phyloP scores from a whole-genome alignment of 208 protist species.

The Crithidia fasciculata region DNA sequence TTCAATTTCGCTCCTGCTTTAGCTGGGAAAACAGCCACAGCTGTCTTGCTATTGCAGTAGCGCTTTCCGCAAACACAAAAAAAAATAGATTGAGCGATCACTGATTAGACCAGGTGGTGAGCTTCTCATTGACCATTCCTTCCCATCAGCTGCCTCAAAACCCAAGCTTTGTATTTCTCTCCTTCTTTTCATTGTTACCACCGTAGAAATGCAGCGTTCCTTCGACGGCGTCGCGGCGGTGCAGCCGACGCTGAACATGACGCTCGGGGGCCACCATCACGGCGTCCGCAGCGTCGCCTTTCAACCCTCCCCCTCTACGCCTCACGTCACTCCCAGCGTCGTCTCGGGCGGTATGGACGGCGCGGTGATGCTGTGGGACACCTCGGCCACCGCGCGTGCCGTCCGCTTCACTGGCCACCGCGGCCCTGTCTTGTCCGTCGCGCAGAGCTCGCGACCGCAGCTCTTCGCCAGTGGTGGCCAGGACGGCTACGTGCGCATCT shows the following conservation, averaged over 20 bases:
- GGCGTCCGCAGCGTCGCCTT: constrained; percentile 62
- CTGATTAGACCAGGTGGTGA: too few relatives aligned
- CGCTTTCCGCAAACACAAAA: too few relatives aligned
- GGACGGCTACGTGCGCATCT: constrained; percentile 88
- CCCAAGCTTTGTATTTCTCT: constrained; percentile 5
- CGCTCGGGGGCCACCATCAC: constrained; percentile 79
- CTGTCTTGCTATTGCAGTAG: too few relatives aligned
- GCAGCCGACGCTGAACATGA: constrained; percentile 64
- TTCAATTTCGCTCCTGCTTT: too few relatives aligned
- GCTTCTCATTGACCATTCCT: background rate
- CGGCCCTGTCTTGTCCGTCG: constrained; percentile 70
- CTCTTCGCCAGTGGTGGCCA: constrained; percentile 78
- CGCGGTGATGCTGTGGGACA: constrained; percentile 89
- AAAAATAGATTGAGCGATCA: too few relatives aligned
- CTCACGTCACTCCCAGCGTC: constrained; percentile 41
- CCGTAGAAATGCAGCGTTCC: background rate
- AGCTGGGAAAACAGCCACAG: too few relatives aligned
- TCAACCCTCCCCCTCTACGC: constrained; percentile 24
- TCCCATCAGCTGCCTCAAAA: background rate
- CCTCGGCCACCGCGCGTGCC: constrained; percentile 66
- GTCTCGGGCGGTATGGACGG: constrained; percentile 79
- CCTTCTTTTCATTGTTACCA: constrained; percentile 20
- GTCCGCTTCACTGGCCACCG: constrained; percentile 82
- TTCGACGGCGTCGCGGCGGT: background rate
- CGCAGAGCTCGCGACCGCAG: constrained; percentile 49